phyloP scores from a whole-genome alignment of 176 grass and related monocot species.

The Phoenix roebelenii region DNA sequence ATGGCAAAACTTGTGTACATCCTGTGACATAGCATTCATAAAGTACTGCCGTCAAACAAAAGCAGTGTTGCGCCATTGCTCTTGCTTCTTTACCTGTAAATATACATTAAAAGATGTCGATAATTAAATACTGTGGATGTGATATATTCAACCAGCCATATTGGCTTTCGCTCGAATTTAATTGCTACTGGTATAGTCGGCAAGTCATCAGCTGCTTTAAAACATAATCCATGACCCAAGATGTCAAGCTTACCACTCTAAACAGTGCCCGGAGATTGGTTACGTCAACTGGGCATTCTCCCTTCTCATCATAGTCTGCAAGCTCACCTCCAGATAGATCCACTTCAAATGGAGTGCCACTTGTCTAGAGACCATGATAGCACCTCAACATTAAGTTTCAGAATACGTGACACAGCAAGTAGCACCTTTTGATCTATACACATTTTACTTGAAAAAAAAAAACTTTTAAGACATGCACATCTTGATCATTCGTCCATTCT shows the following conservation, averaged over 20 bases:
- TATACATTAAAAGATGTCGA: background rate
- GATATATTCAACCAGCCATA: background rate
- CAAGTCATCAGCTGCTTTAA: background rate
- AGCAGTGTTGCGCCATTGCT: conserved; percentile 7
- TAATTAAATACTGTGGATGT: background rate
- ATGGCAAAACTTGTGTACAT: no score
- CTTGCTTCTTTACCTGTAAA: conserved; percentile 29
- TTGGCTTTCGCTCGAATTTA: conserved; percentile 17
- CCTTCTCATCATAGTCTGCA: conserved; percentile 89
- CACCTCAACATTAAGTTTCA: no score
- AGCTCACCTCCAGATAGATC: conserved; percentile 84
- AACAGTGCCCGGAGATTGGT: conserved; percentile 58
- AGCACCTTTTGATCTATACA: no score
- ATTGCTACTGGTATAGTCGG: background rate
- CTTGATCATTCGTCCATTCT: no score
- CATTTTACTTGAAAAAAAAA: no score
- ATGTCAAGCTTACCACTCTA: conserved; percentile 58
- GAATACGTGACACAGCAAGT: no score
- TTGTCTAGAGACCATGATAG: conserved; percentile 17
- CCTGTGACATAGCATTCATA: no score
- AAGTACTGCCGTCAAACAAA: conserved; percentile 9
- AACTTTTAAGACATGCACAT: no score
- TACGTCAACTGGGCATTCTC: conserved; percentile 56
- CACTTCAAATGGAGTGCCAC: conserved; percentile 59
- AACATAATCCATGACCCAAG: background rate